These are phyloP conservation scores for Eutrema salsugineum DNA, from an alignment of 441 rosid species.

Conservation along the genomic window DNA sequence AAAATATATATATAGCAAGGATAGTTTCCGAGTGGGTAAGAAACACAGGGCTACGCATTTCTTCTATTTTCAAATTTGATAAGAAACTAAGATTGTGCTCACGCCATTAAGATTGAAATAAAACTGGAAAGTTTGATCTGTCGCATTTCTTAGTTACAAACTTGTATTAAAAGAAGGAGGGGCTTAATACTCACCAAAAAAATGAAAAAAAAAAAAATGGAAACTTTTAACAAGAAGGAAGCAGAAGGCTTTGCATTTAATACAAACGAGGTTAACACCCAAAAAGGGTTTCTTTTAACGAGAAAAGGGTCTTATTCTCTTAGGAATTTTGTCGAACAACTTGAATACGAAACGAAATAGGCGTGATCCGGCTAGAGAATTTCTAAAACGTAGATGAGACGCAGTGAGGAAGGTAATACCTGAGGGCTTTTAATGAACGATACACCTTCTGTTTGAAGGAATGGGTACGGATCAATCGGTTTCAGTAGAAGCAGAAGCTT, in stretches of 20 bases:
- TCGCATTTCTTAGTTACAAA: too few relatives aligned
- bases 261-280: background rate
- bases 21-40: background rate
- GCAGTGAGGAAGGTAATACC: slow-evolving; percentile 27
- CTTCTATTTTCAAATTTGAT: background rate
- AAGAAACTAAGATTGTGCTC: background rate
- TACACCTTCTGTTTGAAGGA: slow-evolving; percentile 33
- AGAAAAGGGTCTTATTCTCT: background rate
- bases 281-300: background rate
- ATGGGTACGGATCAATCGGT: slow-evolving; percentile 62
- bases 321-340: slow-evolving; percentile 44
- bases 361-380: background rate
- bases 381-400: background rate
- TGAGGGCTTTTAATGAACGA: slow-evolving; percentile 43
- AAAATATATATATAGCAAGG: background rate
- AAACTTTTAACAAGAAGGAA: background rate
- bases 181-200: background rate
- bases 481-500: slow-evolving; percentile 71
- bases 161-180: too few relatives aligned
- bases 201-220: background rate
- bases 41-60: background rate
- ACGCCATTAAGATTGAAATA: too few relatives aligned
- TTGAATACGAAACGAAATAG: slow-evolving; percentile 2
- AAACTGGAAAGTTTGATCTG: too few relatives aligned
- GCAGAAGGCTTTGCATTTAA: background rate